These are phyloP conservation scores for Garcia nutans DNA, from an alignment of 345 rosid species.

Conservation along the genomic window DNA sequence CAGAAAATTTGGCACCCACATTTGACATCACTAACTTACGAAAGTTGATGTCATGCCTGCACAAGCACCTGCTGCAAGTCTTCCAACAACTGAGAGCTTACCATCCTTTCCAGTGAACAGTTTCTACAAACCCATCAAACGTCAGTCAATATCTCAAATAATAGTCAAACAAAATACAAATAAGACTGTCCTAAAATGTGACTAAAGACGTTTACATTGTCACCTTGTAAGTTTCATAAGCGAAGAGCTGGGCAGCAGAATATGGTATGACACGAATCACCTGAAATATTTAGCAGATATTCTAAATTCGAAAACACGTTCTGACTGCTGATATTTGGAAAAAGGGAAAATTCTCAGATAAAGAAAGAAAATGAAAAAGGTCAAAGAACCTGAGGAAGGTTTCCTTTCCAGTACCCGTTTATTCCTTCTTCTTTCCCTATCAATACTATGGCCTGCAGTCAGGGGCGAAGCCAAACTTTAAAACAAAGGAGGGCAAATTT, in stretches of 20 bases:
- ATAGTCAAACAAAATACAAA: background rate
- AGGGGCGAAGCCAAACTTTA: too few relatives aligned
- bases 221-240: constrained; percentile 95
- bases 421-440: constrained; percentile 90
- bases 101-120: constrained; percentile 75
- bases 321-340: background rate
- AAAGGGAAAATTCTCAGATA: background rate
- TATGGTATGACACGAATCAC: constrained; percentile 88
- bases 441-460: constrained; percentile 66
- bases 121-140: constrained; percentile 54
- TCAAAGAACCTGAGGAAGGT: constrained; percentile 81
- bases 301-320: constrained; percentile 18
- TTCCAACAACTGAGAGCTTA: constrained; percentile 78
- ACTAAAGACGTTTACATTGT: background rate
- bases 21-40: constrained; percentile 44
- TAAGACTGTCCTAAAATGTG: background rate
- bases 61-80: constrained; percentile 98
- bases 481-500: too few relatives aligned
- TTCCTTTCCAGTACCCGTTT: constrained; percentile 99
- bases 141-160: constrained; percentile 15
- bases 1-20: constrained; percentile 5
- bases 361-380: constrained; percentile 1
- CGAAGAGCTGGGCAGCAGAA: constrained; percentile 92
- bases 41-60: constrained; percentile 99
- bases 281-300: constrained; percentile 42